Evolutionary conservation across 345 rosid genomes (phyloP).

Genomic region (Hibiscus syriacus): DNA sequence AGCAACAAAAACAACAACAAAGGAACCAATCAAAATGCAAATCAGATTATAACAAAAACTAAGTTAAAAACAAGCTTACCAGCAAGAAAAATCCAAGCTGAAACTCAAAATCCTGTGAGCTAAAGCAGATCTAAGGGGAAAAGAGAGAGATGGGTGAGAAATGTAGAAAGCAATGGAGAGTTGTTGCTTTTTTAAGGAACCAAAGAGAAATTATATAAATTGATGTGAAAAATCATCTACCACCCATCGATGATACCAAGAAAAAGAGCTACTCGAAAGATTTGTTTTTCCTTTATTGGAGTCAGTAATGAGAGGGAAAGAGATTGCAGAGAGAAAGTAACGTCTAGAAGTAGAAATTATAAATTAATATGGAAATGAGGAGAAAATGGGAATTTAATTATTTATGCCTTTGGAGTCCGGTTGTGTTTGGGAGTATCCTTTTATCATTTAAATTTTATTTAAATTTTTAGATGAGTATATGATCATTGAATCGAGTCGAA

Average conservation of each 20-base stretch:
- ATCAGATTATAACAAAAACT: background rate
- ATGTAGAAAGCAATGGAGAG: no score
- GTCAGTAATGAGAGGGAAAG: background rate
- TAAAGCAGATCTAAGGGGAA: constrained; percentile 5
- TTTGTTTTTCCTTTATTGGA: no score
- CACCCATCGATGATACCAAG: no score
- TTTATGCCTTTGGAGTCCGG: background rate
- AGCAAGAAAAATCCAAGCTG: background rate
- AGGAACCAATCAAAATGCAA: background rate
- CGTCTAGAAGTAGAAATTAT: constrained; percentile 5
- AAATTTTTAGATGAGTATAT: no score
- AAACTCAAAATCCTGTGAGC: background rate
- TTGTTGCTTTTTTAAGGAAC: no score
- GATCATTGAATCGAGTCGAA: no score
- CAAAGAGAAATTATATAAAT: no score
- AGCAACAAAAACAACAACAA: background rate
- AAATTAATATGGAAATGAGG: background rate
- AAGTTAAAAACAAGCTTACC: background rate
- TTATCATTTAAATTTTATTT: no score
- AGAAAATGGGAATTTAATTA: background rate
- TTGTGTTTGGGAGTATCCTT: no score
- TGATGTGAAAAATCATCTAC: no score
- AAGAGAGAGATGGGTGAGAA: background rate
- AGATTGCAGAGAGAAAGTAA: background rate
- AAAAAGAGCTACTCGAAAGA: no score